These are phyloP conservation scores for Rheum nobile DNA, from an alignment of 148 eudicot genomes.

Conservation along the genomic window DNA sequence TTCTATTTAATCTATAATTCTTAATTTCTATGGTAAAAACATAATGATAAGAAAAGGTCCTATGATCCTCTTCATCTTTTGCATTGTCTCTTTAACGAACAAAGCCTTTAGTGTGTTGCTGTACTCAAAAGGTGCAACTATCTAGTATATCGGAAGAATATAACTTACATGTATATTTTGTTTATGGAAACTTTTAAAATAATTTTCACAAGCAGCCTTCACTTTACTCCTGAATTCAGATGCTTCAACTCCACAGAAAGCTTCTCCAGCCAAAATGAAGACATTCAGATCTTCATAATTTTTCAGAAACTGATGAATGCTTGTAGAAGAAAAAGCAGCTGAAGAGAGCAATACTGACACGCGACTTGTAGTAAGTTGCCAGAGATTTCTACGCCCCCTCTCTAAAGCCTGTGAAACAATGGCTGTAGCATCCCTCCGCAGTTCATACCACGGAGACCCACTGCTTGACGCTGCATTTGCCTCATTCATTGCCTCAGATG, in stretches of 20 bases:
- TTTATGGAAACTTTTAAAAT: conserved; percentile 69
- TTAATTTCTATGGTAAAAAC: no score
- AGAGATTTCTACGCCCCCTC: conserved; percentile 80
- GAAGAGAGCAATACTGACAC: conserved; percentile 80
- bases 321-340: conserved; percentile 72
- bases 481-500: conserved; percentile 36
- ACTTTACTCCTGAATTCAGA: conserved; percentile 71
- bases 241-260: conserved; percentile 82
- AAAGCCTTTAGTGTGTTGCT: neutral
- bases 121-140: neutral
- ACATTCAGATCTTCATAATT: conserved; percentile 76
- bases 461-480: conserved; percentile 49
- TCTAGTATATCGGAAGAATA: neutral
- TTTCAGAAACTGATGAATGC: conserved; percentile 88
- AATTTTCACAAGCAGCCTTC: conserved; percentile 70
- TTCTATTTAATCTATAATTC: no score
- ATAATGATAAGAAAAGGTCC: neutral
- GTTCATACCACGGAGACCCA: conserved; percentile 85
- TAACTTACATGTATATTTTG: conserved; percentile 82
- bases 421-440: conserved; percentile 77
- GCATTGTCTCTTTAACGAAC: neutral
- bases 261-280: conserved; percentile 81
- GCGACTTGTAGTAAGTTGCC: conserved; percentile 90
- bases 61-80: neutral
- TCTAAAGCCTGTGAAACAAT: conserved; percentile 69